Evolutionary conservation across 139 green algal genomes (phyloP), one percentile per base, ranked within the genome.

Genomic region (Protoeuglena noctilucae): DNA sequence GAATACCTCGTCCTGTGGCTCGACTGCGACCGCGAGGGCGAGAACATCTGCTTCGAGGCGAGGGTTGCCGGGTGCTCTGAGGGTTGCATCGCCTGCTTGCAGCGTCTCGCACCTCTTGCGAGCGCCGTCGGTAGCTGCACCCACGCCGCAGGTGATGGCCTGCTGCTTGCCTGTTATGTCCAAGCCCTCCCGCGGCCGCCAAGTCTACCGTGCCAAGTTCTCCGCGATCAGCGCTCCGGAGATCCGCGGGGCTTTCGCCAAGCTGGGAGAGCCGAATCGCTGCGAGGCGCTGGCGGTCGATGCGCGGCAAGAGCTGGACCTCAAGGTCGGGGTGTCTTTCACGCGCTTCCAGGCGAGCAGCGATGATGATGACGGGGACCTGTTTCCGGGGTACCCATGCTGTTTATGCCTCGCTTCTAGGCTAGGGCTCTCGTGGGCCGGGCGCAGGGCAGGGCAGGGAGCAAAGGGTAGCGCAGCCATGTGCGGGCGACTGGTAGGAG

Each of bases 41-140:
- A 93, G 68, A 93, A 93, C 66, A 93, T 93, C 49, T 93, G 84
- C 69, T 93, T 92, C 62, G 80, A 92, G 68, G 81, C 84, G 50
- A 26, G 40, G 24, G 6, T 26, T 50, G 25, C 39, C 24, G n/a
- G 6, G 24, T 29, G 17, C 55, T 41, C 16, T 27, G 12, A 53
- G 2, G 19, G 16, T 5, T 61, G 41, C 41, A 53, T 47, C n/a
- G n/a, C n/a, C n/a, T n/a, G n/a, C n/a, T n/a, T n/a, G n/a, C n/a
- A n/a, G n/a, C n/a, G n/a, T n/a, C n/a, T n/a, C 16, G 39, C 14
- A 41, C 9, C 16, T 29, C 47, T 29, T 21, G 45, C 47, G 52
- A 19, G 27, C 18, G 6, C 29, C 25, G 0, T 21, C 52, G 17
- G 52, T 23, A 12, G 29, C 47, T 17, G 18, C 28, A 21, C 1